These are phyloP conservation scores for Thuidium tamariscinum DNA, from an alignment of 225 moss, liverwort and hornwort species.

Conservation along the genomic window DNA sequence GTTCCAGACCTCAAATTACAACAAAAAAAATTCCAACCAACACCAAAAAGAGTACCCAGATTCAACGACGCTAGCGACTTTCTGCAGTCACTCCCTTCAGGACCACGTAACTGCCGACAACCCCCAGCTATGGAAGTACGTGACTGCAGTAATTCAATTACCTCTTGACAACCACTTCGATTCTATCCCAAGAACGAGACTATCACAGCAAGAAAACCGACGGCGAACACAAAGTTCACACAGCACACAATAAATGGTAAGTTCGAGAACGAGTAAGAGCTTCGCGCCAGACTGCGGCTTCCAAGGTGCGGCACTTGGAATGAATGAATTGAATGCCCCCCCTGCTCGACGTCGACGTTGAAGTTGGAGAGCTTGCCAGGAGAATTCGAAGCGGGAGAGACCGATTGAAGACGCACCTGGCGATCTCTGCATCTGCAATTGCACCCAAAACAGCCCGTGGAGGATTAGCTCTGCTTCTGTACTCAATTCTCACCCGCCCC, in stretches of 20 bases:
- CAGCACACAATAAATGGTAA: background rate
- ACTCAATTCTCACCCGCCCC: background rate
- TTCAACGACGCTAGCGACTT: background rate
- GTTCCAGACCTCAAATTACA: background rate
- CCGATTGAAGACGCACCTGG: background rate
- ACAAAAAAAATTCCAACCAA: no score
- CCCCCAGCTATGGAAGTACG: background rate
- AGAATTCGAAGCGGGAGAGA: background rate
- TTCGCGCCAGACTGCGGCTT: conserved; percentile 49
- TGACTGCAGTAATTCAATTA: conserved; percentile 18
- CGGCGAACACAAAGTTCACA: no score
- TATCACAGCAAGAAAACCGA: background rate
- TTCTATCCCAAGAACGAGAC: background rate
- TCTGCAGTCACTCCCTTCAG: background rate
- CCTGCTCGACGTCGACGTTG: background rate
- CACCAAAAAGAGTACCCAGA: no score
- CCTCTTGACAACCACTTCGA: no score
- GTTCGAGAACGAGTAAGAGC: conserved; percentile 1
- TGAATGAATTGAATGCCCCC: background rate
- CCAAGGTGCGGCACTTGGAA: conserved; percentile 18
- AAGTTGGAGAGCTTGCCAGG: background rate
- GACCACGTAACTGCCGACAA: background rate
- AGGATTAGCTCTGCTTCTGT: background rate
- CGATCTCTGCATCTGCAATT: background rate
- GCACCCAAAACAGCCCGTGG: background rate